These are phyloP conservation scores for Cadophora gregata DNA, from an alignment of 2,329 filamentous ascomycete species.

Conservation along the genomic window DNA sequence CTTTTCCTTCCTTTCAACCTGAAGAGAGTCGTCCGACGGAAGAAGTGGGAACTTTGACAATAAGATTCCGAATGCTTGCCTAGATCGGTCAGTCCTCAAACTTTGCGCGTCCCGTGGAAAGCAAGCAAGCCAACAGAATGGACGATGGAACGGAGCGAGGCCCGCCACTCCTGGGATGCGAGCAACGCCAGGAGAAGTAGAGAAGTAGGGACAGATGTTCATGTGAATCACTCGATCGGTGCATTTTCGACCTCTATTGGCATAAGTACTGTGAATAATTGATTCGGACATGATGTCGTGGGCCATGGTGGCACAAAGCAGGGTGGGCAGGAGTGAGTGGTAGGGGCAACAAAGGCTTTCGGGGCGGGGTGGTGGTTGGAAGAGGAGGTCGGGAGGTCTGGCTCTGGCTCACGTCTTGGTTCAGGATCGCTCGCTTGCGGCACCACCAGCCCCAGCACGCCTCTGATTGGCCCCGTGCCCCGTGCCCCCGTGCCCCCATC, in stretches of 20 bases:
- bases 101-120: conserved; percentile 6
- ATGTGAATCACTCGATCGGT: neutral
- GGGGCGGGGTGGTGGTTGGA: too few relatives aligned
- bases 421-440: conserved; percentile 2
- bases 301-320: neutral
- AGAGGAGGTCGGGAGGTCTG: too few relatives aligned
- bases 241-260: too few relatives aligned
- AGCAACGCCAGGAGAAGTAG: neutral
- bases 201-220: neutral
- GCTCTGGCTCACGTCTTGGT: too few relatives aligned
- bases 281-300: too few relatives aligned
- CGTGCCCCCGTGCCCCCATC: too few relatives aligned
- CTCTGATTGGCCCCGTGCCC: neutral
- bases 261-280: too few relatives aligned
- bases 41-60: conserved; percentile 13
- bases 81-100: conserved; percentile 11
- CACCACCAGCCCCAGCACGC: neutral
- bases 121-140: conserved; percentile 11
- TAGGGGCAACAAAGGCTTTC: too few relatives aligned
- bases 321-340: too few relatives aligned
- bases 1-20: neutral
- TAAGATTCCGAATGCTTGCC: neutral
- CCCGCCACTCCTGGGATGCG: neutral
- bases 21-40: neutral
- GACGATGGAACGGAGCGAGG: neutral